Conservation (phyloP, 768 basidiomycete species). For the Rhizopogon sp. region DNA sequence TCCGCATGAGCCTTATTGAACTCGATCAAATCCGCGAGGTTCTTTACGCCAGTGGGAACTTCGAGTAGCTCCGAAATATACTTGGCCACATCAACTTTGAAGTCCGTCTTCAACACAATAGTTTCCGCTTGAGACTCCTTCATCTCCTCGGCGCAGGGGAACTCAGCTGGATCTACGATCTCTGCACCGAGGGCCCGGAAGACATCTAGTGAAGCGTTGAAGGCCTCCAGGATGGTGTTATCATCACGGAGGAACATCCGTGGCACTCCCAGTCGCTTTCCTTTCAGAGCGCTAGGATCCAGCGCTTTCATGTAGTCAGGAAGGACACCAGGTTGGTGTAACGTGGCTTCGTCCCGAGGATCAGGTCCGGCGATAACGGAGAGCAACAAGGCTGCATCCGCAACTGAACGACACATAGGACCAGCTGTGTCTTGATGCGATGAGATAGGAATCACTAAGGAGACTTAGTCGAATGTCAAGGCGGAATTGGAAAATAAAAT, state of each 20-base stretch:
- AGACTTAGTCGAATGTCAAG: neutral
- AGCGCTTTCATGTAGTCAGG: constrained; percentile 57
- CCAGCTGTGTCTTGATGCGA: constrained; percentile 56
- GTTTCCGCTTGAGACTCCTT: constrained; percentile 43
- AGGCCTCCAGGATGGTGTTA: constrained; percentile 26
- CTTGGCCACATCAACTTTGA: constrained; percentile 54
- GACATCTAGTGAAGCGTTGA: constrained; percentile 33
- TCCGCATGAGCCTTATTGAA: constrained; percentile 51
- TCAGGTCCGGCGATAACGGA: constrained; percentile 46
- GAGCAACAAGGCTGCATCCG: constrained; percentile 52
- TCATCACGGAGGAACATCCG: constrained; percentile 25
- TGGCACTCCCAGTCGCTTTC: constrained; percentile 42
- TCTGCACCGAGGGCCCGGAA: constrained; percentile 36
- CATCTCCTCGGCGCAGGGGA: constrained; percentile 50
- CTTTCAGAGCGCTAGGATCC: constrained; percentile 36
- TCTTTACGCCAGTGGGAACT: constrained; percentile 53
- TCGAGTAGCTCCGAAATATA: constrained; percentile 43
- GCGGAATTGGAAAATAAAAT: neutral
- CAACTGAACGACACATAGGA: constrained; percentile 47
- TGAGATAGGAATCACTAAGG: constrained; percentile 51
- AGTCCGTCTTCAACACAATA: constrained; percentile 48
- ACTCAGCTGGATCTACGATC: constrained; percentile 58
- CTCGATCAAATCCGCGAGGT: constrained; percentile 50
- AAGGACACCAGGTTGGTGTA: constrained; percentile 39
- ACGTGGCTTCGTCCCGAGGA: constrained; percentile 35